Evolutionary conservation across 352 stramenopile genomes (phyloP).

Genomic region (Globisporangium recalcitrans): DNA sequence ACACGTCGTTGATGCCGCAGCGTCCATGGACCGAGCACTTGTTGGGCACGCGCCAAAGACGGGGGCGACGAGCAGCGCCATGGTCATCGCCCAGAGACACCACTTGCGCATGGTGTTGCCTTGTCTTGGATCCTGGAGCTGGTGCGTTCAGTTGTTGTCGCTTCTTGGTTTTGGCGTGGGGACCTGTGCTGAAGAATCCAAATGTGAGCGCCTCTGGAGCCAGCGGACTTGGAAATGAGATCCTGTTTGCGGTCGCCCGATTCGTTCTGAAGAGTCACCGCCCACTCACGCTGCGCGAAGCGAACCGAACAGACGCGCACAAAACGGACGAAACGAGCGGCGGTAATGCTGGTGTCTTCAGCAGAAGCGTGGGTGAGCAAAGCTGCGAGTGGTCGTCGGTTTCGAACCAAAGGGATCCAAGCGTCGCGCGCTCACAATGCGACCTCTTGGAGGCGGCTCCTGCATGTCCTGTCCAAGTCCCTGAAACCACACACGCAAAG

Average conservation of each 20-base stretch:
- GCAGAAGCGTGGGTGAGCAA: background rate
- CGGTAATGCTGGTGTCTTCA: background rate
- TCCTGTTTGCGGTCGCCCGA: background rate
- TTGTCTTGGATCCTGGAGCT: too few species aligned
- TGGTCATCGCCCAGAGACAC: conserved; percentile 26
- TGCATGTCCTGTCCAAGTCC: conserved; percentile 1
- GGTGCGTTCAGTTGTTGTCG: background rate
- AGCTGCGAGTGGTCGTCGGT: background rate
- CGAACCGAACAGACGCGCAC: background rate
- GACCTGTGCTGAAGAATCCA: conserved; percentile 8
- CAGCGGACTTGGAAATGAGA: background rate
- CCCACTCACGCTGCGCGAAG: background rate
- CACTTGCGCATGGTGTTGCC: conserved; percentile 30
- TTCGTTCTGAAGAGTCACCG: conserved; percentile 3
- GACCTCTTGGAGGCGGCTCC: background rate
- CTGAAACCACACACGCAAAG: background rate
- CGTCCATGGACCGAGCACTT: conserved; percentile 86
- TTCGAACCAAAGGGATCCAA: background rate
- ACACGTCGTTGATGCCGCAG: conserved; percentile 75
- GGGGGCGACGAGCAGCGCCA: conserved; percentile 23
- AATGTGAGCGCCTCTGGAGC: conserved; percentile 12
- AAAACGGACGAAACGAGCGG: conserved; percentile 1
- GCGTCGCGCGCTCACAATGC: background rate
- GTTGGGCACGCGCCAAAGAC: conserved; percentile 52
- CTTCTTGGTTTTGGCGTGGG: background rate